Evolutionary conservation across 2,329 filamentous ascomycete species (phyloP).

Genomic region (Arachnomyces sp.): DNA sequence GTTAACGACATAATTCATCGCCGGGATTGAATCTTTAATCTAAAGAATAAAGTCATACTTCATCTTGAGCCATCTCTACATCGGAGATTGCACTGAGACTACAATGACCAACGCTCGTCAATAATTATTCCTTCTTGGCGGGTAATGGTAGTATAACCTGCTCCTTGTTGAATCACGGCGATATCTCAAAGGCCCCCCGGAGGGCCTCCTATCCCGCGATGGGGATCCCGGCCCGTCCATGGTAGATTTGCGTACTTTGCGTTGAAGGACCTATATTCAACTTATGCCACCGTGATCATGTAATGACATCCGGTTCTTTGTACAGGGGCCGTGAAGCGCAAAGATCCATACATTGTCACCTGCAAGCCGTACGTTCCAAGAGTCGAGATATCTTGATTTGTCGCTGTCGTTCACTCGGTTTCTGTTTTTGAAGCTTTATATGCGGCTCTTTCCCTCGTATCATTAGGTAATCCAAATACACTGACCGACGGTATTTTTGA

Average conservation of each 20-base stretch:
- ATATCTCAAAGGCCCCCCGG: conserved; percentile 15
- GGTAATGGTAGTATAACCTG: conserved; percentile 22
- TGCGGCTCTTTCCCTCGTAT: too few relatives aligned
- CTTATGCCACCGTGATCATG: too few relatives aligned
- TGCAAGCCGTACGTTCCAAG: too few relatives aligned
- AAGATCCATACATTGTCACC: background rate
- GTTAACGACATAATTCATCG: background rate
- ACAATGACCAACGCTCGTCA: conserved; percentile 15
- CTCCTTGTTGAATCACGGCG: conserved; percentile 33
- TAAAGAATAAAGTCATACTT: conserved; percentile 48
- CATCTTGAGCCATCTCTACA: conserved; percentile 97
- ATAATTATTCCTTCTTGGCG: too few relatives aligned
- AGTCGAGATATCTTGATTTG: too few relatives aligned
- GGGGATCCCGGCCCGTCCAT: conserved; percentile 25
- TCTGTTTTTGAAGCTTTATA: too few relatives aligned
- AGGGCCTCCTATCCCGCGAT: conserved; percentile 15
- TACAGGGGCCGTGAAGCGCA: background rate
- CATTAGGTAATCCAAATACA: too few relatives aligned
- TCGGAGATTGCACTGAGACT: conserved; percentile 75
- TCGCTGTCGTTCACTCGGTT: too few relatives aligned
- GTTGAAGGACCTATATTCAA: too few relatives aligned
- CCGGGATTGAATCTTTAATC: conserved; percentile 12
- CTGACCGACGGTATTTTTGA: too few relatives aligned
- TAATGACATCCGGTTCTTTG: too few relatives aligned
- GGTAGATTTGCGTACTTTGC: conserved; percentile 4